phyloP scores from a whole-genome alignment of 2,329 filamentous ascomycete species.

The Diplocarpon mali region DNA sequence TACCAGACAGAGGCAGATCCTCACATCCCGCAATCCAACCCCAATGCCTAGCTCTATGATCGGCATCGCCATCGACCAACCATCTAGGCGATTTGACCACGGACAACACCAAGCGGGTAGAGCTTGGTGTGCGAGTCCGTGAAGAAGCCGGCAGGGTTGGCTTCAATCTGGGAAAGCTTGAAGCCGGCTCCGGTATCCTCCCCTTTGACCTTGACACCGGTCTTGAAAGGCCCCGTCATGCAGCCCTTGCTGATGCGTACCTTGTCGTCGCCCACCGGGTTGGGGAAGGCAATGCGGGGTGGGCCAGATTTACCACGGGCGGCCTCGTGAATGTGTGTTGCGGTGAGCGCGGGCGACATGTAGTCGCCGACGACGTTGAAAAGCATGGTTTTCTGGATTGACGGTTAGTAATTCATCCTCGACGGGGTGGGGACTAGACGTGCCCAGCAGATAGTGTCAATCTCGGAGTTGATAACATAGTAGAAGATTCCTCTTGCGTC shows the following conservation, averaged over 20 bases:
- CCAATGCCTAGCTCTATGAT: background rate
- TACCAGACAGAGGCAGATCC: too few relatives aligned
- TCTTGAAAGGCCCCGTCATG: constrained; percentile 32
- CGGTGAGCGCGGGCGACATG: constrained; percentile 34
- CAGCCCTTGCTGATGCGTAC: constrained; percentile 24
- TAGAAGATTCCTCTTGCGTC: constrained; percentile 37
- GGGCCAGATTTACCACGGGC: constrained; percentile 33
- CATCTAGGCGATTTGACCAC: constrained; percentile 32
- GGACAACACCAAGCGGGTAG: constrained; percentile 35
- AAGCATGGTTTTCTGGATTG: constrained; percentile 40
- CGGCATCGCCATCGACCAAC: background rate
- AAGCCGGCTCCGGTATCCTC: constrained; percentile 36
- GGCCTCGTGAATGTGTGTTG: constrained; percentile 40
- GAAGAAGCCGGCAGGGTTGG: constrained; percentile 37
- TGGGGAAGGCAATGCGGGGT: constrained; percentile 36
- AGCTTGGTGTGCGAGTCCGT: constrained; percentile 35
- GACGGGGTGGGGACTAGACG: too few relatives aligned
- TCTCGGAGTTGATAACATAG: constrained; percentile 35
- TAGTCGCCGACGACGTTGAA: constrained; percentile 35
- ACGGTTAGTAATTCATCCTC: too few relatives aligned
- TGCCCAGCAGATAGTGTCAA: constrained; percentile 26
- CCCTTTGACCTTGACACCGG: constrained; percentile 32
- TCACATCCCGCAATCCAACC: too few relatives aligned
- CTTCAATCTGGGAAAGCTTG: constrained; percentile 35
- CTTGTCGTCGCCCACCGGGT: constrained; percentile 30